Conservation (phyloP, 2,329 filamentous ascomycete species). For the Chaetomium olivaceum region DNA sequence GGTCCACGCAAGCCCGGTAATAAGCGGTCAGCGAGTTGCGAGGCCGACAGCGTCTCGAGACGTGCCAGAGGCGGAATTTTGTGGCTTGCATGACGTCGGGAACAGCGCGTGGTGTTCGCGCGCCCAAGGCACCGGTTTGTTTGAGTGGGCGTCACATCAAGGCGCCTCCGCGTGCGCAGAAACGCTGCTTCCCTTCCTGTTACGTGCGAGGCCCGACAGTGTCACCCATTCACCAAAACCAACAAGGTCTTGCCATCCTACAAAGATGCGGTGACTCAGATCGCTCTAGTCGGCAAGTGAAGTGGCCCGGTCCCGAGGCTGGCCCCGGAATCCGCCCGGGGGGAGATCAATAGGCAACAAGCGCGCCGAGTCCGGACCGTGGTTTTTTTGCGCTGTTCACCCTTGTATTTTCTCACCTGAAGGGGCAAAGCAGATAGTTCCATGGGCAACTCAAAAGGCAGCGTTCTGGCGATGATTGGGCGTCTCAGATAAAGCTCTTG, state of each 20-base stretch:
- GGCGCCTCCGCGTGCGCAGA: background rate
- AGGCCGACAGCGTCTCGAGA: background rate
- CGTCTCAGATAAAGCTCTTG: background rate
- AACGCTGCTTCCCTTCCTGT: background rate
- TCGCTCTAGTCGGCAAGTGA: background rate
- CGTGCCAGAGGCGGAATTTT: background rate
- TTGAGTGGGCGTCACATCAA: background rate
- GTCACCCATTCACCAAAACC: background rate
- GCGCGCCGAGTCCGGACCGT: background rate
- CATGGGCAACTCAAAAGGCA: background rate
- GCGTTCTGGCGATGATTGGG: background rate
- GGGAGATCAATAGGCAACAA: background rate
- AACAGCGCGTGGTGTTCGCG: background rate
- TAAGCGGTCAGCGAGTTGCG: conserved; percentile 1
- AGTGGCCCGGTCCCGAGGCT: background rate
- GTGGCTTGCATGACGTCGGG: background rate
- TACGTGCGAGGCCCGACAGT: background rate
- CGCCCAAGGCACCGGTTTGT: background rate
- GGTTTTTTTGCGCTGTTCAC: background rate
- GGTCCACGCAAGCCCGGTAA: background rate
- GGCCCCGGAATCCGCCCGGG: background rate
- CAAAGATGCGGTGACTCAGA: background rate
- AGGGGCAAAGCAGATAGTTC: background rate
- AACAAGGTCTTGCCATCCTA: background rate
- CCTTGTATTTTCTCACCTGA: background rate